These are phyloP conservation scores for Vachellia pachyceras DNA, from an alignment of 306 rosid genomes.

Conservation along the genomic window DNA sequence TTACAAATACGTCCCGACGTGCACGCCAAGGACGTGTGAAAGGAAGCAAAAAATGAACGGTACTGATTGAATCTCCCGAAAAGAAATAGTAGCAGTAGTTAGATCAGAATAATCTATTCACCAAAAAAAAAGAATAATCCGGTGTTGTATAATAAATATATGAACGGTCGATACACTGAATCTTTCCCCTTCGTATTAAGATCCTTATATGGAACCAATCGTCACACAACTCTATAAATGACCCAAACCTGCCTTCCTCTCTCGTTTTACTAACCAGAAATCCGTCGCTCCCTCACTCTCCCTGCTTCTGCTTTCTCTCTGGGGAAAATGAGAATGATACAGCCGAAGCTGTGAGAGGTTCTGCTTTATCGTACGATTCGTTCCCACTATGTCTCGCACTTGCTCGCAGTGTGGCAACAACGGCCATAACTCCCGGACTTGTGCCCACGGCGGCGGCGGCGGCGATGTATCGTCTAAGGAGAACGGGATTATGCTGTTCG, in stretches of 20 bases:
- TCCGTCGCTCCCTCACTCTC: background rate
- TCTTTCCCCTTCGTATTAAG: background rate
- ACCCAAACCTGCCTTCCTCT: background rate
- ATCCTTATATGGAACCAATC: background rate
- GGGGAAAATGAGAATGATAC: slow-evolving; percentile 10
- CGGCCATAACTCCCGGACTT: slow-evolving; percentile 89
- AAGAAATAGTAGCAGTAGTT: background rate
- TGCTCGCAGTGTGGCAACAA: slow-evolving; percentile 90
- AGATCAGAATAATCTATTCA: background rate
- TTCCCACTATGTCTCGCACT: slow-evolving; percentile 64
- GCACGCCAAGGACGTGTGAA: background rate
- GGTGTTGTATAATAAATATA: background rate
- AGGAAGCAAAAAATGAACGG: background rate
- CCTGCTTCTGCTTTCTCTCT: background rate
- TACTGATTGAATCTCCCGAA: background rate
- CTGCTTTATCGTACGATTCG: background rate
- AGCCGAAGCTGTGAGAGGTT: background rate
- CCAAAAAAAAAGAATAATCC: background rate
- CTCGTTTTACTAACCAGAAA: background rate
- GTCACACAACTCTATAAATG: background rate
- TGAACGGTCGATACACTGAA: background rate
- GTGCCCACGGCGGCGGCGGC: slow-evolving; percentile 53
- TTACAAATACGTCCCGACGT: too few relatives aligned
- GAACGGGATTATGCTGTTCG: slow-evolving; percentile 84
- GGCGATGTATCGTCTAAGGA: slow-evolving; percentile 36